Base-by-base conservation (phyloP, 352 stramenopile species). In the Globisporangium orthogonon region DNA sequence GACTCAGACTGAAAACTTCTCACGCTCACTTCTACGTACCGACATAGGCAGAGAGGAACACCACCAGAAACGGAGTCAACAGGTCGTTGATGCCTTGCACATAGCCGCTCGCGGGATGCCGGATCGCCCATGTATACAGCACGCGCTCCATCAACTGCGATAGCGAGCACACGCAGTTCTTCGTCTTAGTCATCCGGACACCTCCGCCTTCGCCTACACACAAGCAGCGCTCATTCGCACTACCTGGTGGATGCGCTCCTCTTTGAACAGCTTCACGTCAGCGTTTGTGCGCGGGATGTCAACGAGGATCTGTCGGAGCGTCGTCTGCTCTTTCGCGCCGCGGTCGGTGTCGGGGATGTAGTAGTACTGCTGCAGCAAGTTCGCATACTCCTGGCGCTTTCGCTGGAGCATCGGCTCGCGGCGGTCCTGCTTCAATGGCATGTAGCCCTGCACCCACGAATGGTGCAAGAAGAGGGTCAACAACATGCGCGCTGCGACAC, bases 31-130 rank as follows among this genome's bases (percentile, higher is more conserved):
- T 23, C 23, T 23, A 63, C 71, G 54, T 67, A 91, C 83, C 83
- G 54, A 88, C 69, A 56, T 77, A 91, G 53, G 67, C 63, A n/a
- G 83, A 92, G 29, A 98, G 76, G 75, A 99, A 99, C 9, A 99
- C 97, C 18, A 98, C 78, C 62, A 99, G 74, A 51, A 99, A 96
- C 0, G 97, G 96, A 30, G 96, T 98, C 29, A 98, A 85, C 40
- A 99, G 70, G 74, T 99, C 97, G 71, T 99, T 99, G 62, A 99
- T 99, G 45, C 97, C 97, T 71, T 99, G 96, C 35, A 99, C 98
- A 74, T 99, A 99, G 52, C 92, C 94, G 62, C 85, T 98, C 0
- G 97, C 97, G 9, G 98, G 98, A 78, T 99, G 97, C 43, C 97
- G 82, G 68, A 99, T 97, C 29, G 96, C 95, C 97, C 97, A 99